Evolutionary conservation across 139 green algal genomes (phyloP).

Genomic region (Parachlorella kessleri): DNA sequence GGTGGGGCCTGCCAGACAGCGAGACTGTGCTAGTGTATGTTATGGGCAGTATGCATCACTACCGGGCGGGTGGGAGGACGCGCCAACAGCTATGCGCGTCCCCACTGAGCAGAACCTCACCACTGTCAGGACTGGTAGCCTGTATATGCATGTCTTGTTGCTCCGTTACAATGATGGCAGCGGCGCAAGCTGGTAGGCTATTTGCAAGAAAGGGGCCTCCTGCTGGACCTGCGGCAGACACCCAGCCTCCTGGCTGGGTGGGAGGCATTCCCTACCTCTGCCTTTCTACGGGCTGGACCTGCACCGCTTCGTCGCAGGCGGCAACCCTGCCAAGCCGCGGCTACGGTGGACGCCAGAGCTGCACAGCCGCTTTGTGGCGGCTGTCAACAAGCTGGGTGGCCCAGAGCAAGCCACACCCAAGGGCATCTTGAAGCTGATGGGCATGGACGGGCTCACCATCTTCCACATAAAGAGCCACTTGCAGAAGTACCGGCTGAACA

Average conservation of each 20-base stretch:
- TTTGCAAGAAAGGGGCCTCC: neutral
- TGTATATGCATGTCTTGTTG: neutral
- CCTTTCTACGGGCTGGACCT: neutral
- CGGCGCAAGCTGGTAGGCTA: neutral
- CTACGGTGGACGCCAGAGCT: slow-evolving; percentile 81
- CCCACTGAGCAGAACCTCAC: too few species aligned
- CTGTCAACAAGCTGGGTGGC: slow-evolving; percentile 68
- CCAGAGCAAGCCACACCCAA: slow-evolving; percentile 62
- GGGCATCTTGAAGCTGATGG: slow-evolving; percentile 65
- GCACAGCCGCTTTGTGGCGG: slow-evolving; percentile 70
- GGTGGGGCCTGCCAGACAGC: too few species aligned
- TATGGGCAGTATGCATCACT: too few species aligned
- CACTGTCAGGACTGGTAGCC: neutral
- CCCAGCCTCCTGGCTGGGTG: neutral
- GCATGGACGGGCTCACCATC: slow-evolving; percentile 77
- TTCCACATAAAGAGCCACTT: slow-evolving; percentile 93
- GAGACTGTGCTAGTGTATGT: too few species aligned
- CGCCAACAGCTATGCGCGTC: neutral
- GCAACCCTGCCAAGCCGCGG: slow-evolving; percentile 42
- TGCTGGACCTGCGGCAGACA: neutral
- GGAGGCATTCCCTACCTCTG: neutral
- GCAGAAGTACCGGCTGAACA: slow-evolving; percentile 92
- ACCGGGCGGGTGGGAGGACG: neutral
- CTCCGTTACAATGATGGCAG: neutral
- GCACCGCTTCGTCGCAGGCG: neutral